These are phyloP conservation scores for Cubamyces lactineus DNA, from an alignment of 768 basidiomycete genomes.

Conservation along the genomic window DNA sequence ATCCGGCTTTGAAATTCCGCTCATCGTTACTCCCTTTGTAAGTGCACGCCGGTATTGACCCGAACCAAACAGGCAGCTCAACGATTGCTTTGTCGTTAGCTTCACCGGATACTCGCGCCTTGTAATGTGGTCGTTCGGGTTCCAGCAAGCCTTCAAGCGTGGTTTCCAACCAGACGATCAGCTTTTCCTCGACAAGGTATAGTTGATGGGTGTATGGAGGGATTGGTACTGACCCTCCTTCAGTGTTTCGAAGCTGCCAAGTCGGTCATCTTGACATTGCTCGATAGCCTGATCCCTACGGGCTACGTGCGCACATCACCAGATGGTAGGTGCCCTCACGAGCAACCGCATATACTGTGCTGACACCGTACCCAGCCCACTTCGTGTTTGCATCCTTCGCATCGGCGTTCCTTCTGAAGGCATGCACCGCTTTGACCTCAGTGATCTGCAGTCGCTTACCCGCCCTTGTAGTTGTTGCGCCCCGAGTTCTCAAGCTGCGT, in stretches of 20 bases:
- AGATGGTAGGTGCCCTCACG: constrained; percentile 53
- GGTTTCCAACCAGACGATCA: constrained; percentile 65
- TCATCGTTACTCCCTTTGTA: constrained; percentile 75
- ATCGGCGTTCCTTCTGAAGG: constrained; percentile 82
- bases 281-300: constrained; percentile 65
- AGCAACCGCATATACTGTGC: constrained; percentile 27
- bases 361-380: constrained; percentile 44
- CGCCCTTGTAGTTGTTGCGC: constrained; percentile 56
- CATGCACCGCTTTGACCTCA: constrained; percentile 32
- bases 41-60: constrained; percentile 28
- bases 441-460: background rate
- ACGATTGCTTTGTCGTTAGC: constrained; percentile 40
- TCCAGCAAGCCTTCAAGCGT: constrained; percentile 79
- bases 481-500: constrained; percentile 73
- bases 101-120: constrained; percentile 76
- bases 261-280: constrained; percentile 64
- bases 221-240: background rate
- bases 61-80: background rate
- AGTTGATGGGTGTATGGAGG: constrained; percentile 9
- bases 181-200: constrained; percentile 69
- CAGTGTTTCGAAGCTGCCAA: constrained; percentile 77
- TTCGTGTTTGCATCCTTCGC: constrained; percentile 83
- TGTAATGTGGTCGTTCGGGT: constrained; percentile 87
- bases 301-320: constrained; percentile 81
- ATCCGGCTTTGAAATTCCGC: constrained; percentile 62